phyloP scores from a whole-genome alignment of 768 basidiomycete genomes.

The Lyophyllum semitale region DNA sequence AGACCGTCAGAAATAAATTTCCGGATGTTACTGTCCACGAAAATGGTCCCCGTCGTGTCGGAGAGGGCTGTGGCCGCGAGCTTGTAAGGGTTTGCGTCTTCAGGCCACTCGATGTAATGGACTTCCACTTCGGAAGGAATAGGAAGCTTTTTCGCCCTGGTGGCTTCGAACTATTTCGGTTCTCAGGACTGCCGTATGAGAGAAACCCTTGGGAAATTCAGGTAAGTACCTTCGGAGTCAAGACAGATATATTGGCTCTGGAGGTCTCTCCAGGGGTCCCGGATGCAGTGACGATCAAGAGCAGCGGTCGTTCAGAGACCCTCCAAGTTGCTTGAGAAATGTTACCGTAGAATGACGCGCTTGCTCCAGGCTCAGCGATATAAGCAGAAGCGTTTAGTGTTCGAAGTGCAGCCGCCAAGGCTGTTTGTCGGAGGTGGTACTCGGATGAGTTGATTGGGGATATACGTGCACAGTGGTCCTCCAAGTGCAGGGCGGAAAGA shows the following conservation, averaged over 20 bases:
- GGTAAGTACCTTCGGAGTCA: constrained; percentile 60
- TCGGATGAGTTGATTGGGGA: constrained; percentile 49
- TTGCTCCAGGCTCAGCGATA: constrained; percentile 79
- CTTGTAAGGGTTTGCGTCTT: constrained; percentile 68
- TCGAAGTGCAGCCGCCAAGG: constrained; percentile 51
- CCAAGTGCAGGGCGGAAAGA: not conserved
- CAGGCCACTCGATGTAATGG: constrained; percentile 60
- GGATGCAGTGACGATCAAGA: constrained; percentile 62
- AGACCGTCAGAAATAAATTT: constrained; percentile 70
- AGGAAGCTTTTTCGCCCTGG: constrained; percentile 62
- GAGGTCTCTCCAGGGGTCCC: constrained; percentile 22
- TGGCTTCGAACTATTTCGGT: constrained; percentile 57
- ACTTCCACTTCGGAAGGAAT: constrained; percentile 46
- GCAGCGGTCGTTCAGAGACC: constrained; percentile 77
- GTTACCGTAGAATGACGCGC: constrained; percentile 72
- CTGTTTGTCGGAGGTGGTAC: constrained; percentile 53
- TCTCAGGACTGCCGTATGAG: constrained; percentile 1
- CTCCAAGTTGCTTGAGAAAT: constrained; percentile 63
- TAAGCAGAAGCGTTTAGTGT: constrained; percentile 63
- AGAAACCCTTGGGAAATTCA: not conserved
- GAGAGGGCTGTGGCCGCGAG: constrained; percentile 36
- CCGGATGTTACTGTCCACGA: constrained; percentile 61
- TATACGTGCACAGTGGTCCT: constrained; percentile 46
- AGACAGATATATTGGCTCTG: constrained; percentile 50
- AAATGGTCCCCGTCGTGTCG: constrained; percentile 38